phyloP scores from a whole-genome alignment of 2,329 filamentous ascomycete genomes.

The Cordyceps pruinosa region DNA sequence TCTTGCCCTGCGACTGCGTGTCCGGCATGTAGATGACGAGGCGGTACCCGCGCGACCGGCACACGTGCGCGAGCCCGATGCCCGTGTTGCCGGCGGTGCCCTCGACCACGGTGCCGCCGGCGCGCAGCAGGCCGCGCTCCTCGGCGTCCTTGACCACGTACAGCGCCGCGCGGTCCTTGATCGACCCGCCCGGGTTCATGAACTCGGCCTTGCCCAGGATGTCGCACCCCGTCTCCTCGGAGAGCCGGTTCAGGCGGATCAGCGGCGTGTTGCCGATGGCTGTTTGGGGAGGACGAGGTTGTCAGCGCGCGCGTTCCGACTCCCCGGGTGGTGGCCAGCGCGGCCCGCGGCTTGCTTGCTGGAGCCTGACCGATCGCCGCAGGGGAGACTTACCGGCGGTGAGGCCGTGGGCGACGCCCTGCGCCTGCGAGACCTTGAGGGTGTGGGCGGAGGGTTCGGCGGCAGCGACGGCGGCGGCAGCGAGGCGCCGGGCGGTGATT shows the following conservation, averaged over 20 bases:
- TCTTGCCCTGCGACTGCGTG: constrained; percentile 96
- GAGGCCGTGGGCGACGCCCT: constrained; percentile 70
- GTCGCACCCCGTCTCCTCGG: constrained; percentile 85
- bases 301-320: constrained; percentile 1
- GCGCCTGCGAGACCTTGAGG: constrained; percentile 68
- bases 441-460: constrained; percentile 48
- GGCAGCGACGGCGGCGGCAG: constrained; percentile 40
- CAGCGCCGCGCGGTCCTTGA: constrained; percentile 93
- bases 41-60: constrained; percentile 83
- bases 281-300: constrained; percentile 28
- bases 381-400: constrained; percentile 61
- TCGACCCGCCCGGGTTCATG: constrained; percentile 92
- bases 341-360: too few species aligned
- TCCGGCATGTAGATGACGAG: constrained; percentile 99
- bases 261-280: constrained; percentile 97
- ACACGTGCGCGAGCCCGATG: constrained; percentile 95
- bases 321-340: too few species aligned
- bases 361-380: too few species aligned
- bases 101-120: constrained; percentile 92
- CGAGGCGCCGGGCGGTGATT: constrained; percentile 58
- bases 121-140: constrained; percentile 70
- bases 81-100: constrained; percentile 97
- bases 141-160: constrained; percentile 94
- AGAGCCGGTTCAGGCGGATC: constrained; percentile 82
- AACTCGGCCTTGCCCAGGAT: constrained; percentile 96